These are phyloP conservation scores for Mortierella sp. DNA, from an alignment of 371 early-diverging fungal genomes.

Conservation along the genomic window DNA sequence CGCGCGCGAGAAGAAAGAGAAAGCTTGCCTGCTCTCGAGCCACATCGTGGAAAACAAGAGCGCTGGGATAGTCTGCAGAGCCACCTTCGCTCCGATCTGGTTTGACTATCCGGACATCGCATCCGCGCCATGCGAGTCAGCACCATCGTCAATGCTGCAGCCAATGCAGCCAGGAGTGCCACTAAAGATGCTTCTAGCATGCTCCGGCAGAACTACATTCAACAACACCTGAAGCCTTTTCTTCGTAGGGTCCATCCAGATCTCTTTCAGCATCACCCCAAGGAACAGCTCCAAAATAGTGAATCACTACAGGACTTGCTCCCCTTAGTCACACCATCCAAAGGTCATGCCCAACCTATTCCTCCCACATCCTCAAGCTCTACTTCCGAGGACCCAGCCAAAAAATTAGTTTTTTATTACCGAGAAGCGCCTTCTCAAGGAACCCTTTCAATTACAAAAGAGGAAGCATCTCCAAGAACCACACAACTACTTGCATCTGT, in stretches of 20 bases:
- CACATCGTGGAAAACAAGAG: background rate
- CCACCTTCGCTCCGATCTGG: too few species aligned
- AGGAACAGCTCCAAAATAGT: conserved; percentile 48
- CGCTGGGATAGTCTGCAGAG: background rate
- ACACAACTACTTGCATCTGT: conserved; percentile 1
- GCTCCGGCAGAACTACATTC: conserved; percentile 37
- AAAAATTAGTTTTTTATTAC: conserved; percentile 31
- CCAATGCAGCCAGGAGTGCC: conserved; percentile 5
- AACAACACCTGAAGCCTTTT: conserved; percentile 42
- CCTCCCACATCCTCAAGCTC: background rate
- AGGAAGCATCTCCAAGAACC: background rate
- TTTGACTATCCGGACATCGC: too few species aligned
- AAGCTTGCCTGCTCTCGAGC: background rate
- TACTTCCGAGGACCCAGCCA: background rate
- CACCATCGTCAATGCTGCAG: conserved; percentile 5
- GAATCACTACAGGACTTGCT: conserved; percentile 39
- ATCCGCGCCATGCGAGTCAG: conserved; percentile 22
- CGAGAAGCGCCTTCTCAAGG: background rate
- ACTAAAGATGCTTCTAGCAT: conserved; percentile 11
- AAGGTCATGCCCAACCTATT: conserved; percentile 1
- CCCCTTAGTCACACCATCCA: conserved; percentile 25
- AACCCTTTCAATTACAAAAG: background rate
- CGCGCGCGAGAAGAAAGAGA: background rate
- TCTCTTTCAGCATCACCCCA: conserved; percentile 45
- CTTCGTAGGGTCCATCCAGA: conserved; percentile 47